These are phyloP conservation scores for Vanderwaltozyma verrucispora DNA, from an alignment of 805 yeast species.

Conservation along the genomic window DNA sequence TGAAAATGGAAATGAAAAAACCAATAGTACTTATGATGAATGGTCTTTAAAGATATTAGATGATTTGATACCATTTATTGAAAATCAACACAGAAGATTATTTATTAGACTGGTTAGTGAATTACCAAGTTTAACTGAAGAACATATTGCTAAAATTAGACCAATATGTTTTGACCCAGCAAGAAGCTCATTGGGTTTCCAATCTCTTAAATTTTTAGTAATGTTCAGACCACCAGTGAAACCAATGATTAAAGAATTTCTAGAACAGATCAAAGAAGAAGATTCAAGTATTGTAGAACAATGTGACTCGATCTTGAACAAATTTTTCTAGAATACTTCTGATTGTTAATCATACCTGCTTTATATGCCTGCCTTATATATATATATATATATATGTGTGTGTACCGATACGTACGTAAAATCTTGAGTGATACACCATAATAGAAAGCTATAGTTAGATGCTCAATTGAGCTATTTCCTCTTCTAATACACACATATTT, in stretches of 20 bases:
- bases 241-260: slow-evolving; percentile 22
- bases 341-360: too few relatives aligned
- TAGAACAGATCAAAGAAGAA: slow-evolving; percentile 16
- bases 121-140: slow-evolving; percentile 61
- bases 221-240: slow-evolving; percentile 88
- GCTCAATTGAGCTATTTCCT: too few relatives aligned
- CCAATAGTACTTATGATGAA: slow-evolving; percentile 40
- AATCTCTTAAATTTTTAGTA: slow-evolving; percentile 69
- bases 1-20: slow-evolving; percentile 19
- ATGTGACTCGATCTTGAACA: slow-evolving; percentile 20
- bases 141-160: slow-evolving; percentile 52
- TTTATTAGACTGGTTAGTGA: slow-evolving; percentile 82
- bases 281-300: slow-evolving; percentile 20
- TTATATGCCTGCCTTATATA: too few relatives aligned
- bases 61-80: slow-evolving; percentile 73
- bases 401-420: too few relatives aligned
- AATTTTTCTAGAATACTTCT: too few relatives aligned
- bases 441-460: too few relatives aligned
- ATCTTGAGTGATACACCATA: too few relatives aligned
- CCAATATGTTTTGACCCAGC: slow-evolving; percentile 80
- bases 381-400: too few relatives aligned
- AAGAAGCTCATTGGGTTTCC: slow-evolving; percentile 68
- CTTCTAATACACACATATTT: too few relatives aligned
- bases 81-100: slow-evolving; percentile 65
- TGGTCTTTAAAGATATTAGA: slow-evolving; percentile 72